Percentiles rank a stretch among this genome's conserved stretches.
Evolutionary conservation across 805 yeast genomes (phyloP).

Genomic region (Candida sphagnicola): DNA sequence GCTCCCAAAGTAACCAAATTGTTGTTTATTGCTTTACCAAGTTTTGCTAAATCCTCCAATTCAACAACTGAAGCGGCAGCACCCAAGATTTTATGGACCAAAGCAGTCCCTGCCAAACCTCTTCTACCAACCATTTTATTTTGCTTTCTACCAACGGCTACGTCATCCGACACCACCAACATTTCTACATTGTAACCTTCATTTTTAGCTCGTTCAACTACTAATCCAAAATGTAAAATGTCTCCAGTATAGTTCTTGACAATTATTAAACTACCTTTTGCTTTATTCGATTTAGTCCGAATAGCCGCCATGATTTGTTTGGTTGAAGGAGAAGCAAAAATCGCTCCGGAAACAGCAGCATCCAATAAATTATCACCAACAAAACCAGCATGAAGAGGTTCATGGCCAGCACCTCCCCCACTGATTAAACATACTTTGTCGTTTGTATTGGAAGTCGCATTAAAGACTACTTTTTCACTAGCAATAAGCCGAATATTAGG

Average conservation of each 20-base stretch:
- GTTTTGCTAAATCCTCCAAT: constrained; percentile 36
- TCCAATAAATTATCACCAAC: constrained; percentile 81
- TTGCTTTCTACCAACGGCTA: constrained; percentile 86
- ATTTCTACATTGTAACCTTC: constrained; percentile 70
- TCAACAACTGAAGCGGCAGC: constrained; percentile 46
- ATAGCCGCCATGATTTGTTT: constrained; percentile 76
- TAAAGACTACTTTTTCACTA: constrained; percentile 52
- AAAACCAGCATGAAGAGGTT: constrained; percentile 89
- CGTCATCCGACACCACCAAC: constrained; percentile 85
- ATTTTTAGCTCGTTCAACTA: constrained; percentile 82
- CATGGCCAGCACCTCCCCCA: constrained; percentile 97
- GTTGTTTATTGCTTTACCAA: constrained; percentile 59
- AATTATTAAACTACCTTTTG: constrained; percentile 68
- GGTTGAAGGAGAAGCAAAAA: constrained; percentile 95
- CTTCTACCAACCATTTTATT: constrained; percentile 92
- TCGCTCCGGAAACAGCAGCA: constrained; percentile 85
- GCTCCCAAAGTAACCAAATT: constrained; percentile 85
- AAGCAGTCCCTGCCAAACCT: constrained; percentile 87
- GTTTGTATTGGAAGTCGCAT: constrained; percentile 30
- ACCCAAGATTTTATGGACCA: constrained; percentile 84
- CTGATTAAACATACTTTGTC: constrained; percentile 69
- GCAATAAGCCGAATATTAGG: constrained; percentile 54
- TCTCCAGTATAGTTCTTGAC: constrained; percentile 96
- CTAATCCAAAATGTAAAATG: constrained; percentile 86
- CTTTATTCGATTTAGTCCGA: constrained; percentile 47